Evolutionary conservation across 1,284 basidiomycete genomes (phyloP), one percentile per base, ranked within the genome.

Genomic region (Irpex sp.): DNA sequence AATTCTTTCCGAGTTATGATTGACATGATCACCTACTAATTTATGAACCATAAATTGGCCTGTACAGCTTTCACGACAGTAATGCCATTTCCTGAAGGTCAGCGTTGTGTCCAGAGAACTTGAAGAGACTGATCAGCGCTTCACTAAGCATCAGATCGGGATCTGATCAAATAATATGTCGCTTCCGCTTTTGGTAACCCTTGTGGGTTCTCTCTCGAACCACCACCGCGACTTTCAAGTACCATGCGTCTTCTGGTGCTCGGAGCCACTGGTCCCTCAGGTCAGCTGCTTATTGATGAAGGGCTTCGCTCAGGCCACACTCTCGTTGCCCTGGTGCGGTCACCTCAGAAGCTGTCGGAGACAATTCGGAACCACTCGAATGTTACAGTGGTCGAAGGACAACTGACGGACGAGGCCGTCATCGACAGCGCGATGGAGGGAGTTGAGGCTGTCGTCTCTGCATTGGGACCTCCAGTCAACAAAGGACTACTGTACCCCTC

Each of bases 401-500:
- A 83, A 54, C 78, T 90, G 5, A 79, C 79, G 15, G 82, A 90
- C 55, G 68, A 72, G 5, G 76, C 79, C 17, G 74, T 75, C 21
- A 74, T 90, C 60, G 72, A 77, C 26, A 72, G 76, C 49, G 87
- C 87, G 1, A 73, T 90, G 66, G 71, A 82, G 63, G 83, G 81
- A 35, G 83, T 86, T 2, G 78, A 89, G 59, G 82, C 83, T 49
- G 82, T 91, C 21, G 71, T 91, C 26, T 89, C 88, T 50, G 83
- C 85, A 0, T 79, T 91, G 1, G 89, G 89, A 0, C 88, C 89
- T 21, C 72, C 62, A 53, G 65, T 75, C 47, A 67, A 63, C 50
- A 68, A 74, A 49, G 74, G 75, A 0, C 72, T 73, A 4, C 70
- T 74, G 47, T 74, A 83, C 68, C 78, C 82, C 21, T 63, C 75